Evolutionary conservation across 306 rosid species (phyloP).

Genomic region (Luffa aegyptiaca): DNA sequence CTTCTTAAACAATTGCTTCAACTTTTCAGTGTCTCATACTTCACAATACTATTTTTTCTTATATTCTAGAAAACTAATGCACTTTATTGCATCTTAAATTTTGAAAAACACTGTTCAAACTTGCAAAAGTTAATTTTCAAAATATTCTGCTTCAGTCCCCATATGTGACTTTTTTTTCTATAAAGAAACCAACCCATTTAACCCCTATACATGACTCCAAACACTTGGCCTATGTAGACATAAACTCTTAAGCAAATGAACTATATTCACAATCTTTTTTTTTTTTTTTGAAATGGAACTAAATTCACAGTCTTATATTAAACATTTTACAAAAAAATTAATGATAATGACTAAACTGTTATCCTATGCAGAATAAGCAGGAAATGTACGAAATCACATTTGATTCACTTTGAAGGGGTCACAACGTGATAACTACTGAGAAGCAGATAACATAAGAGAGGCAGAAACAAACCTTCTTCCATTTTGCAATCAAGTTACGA

Average conservation of each 20-base stretch:
- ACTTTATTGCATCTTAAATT: neutral
- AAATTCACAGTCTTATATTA: neutral
- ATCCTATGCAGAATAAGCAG: neutral
- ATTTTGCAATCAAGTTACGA: conserved; percentile 37
- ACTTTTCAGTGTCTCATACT: neutral
- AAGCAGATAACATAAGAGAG: conserved; percentile 6
- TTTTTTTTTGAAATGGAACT: too few relatives aligned
- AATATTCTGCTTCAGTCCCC: neutral
- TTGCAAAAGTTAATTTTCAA: neutral
- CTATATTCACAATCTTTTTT: neutral
- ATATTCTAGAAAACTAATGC: neutral
- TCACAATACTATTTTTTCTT: neutral
- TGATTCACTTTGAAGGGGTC: neutral
- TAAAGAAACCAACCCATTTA: neutral
- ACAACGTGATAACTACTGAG: neutral
- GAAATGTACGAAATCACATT: neutral
- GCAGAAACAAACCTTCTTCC: conserved; percentile 34
- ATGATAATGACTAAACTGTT: neutral
- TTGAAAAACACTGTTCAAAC: neutral
- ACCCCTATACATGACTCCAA: neutral
- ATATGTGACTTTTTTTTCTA: neutral
- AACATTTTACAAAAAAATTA: neutral
- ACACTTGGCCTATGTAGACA: neutral
- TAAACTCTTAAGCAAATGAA: neutral
- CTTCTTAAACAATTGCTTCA: neutral